Percentiles rank a stretch among this genome's conserved stretches.
Conservation (phyloP, 305 asterid species). For the Fraxinus sp. region DNA sequence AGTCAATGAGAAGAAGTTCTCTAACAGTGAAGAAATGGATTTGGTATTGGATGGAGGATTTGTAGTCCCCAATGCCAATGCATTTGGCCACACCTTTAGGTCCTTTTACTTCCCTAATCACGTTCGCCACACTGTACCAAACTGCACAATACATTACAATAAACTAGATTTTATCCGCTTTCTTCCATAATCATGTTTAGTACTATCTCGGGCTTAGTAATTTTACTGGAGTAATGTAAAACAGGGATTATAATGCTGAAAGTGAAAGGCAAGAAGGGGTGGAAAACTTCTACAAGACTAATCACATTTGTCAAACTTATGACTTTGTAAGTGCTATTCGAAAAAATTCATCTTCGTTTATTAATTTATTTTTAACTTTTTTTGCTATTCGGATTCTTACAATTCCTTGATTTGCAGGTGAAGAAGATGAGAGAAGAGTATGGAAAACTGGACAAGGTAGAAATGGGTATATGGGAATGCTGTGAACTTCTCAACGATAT, state of each 20-base stretch:
- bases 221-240: not conserved
- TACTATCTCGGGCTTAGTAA: not conserved
- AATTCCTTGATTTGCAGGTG: slow-evolving; percentile 34
- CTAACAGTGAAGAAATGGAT: not conserved
- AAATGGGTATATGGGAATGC: slow-evolving; percentile 69
- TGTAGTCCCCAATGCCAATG: slow-evolving; percentile 40
- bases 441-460: slow-evolving; percentile 33
- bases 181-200: not conserved
- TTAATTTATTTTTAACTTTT: not conserved
- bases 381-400: not conserved
- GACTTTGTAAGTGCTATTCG: slow-evolving; percentile 39
- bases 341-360: not conserved
- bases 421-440: slow-evolving; percentile 42
- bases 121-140: not conserved
- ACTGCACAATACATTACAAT: not conserved
- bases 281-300: slow-evolving; percentile 39
- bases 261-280: slow-evolving; percentile 35
- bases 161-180: not conserved
- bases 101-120: slow-evolving; percentile 1
- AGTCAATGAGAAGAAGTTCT: not conserved
- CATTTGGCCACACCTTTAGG: slow-evolving; percentile 56
- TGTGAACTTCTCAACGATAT: slow-evolving; percentile 57
- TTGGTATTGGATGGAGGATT: slow-evolving; percentile 28
- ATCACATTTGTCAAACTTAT: slow-evolving; percentile 51
- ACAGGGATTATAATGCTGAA: slow-evolving; percentile 45